These are phyloP conservation scores for Populus hybrid DNA, from an alignment of 441 rosid genomes.

Conservation along the genomic window DNA sequence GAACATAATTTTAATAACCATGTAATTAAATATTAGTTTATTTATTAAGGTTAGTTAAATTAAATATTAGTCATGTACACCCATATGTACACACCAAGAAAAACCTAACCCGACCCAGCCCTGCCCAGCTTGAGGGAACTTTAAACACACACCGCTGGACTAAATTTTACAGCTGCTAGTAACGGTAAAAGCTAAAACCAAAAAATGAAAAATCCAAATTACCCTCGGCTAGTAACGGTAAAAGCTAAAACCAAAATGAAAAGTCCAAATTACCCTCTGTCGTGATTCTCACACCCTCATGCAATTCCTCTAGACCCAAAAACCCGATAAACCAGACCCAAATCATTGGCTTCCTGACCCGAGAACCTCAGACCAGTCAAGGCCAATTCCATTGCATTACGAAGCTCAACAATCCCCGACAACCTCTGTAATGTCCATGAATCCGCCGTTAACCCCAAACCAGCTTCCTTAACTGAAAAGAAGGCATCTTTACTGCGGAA, in stretches of 20 bases:
- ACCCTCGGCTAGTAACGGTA: too few relatives aligned
- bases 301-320: conserved; percentile 59
- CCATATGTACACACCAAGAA: too few relatives aligned
- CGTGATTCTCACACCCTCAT: conserved; percentile 35
- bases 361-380: conserved; percentile 65
- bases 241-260: too few relatives aligned
- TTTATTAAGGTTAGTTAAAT: too few relatives aligned
- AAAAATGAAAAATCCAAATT: too few relatives aligned
- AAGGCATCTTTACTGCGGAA: conserved; percentile 55
- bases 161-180: too few relatives aligned
- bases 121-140: background rate
- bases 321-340: conserved; percentile 68
- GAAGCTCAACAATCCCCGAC: conserved; percentile 64
- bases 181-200: too few relatives aligned
- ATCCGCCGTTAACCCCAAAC: conserved; percentile 73
- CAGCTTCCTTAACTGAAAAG: conserved; percentile 79
- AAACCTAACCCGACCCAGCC: background rate
- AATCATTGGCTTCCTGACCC: conserved; percentile 60
- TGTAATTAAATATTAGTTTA: background rate
- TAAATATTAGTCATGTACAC: too few relatives aligned
- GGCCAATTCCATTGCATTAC: conserved; percentile 71
- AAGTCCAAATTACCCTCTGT: conserved; percentile 20
- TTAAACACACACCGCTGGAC: background rate
- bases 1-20: background rate
- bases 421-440: conserved; percentile 82